Conservation (phyloP, 805 yeast genomes). For the Cyberlindnera americana region DNA sequence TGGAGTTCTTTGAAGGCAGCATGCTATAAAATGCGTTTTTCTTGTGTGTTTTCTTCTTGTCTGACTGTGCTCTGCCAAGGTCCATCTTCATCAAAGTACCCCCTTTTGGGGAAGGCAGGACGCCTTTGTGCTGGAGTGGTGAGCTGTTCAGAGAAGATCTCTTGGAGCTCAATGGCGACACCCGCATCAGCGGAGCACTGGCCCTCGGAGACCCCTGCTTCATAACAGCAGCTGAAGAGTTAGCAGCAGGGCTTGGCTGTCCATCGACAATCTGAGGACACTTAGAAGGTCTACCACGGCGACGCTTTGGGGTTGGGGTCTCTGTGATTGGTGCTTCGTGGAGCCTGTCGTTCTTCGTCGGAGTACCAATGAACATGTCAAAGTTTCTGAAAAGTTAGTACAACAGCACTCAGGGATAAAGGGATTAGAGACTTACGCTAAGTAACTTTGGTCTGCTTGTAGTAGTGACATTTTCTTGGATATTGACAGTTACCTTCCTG, state of each 20-base stretch:
- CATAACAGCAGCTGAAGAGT: constrained; percentile 27
- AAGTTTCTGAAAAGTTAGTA: constrained; percentile 2
- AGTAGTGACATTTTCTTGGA: too few relatives aligned
- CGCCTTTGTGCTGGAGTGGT: constrained; percentile 16
- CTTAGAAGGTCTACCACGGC: constrained; percentile 30
- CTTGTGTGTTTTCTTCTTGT: constrained; percentile 5
- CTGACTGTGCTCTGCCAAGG: not conserved
- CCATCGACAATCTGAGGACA: constrained; percentile 4
- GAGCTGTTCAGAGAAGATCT: constrained; percentile 10
- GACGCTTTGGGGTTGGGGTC: constrained; percentile 27
- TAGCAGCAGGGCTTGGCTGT: constrained; percentile 24
- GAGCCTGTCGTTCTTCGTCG: not conserved
- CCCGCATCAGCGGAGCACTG: constrained; percentile 27
- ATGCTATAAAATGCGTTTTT: constrained; percentile 4
- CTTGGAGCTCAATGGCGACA: constrained; percentile 19
- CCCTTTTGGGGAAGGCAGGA: constrained; percentile 27
- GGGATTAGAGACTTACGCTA: too few relatives aligned
- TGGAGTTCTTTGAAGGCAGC: constrained; percentile 14
- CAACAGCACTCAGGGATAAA: not conserved
- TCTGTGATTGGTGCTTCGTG: not conserved
- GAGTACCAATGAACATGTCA: constrained; percentile 1
- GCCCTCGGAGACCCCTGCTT: constrained; percentile 30
- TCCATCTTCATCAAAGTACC: constrained; percentile 24
- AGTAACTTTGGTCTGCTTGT: too few relatives aligned
- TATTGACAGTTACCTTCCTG: too few relatives aligned